Evolutionary conservation across 2,329 filamentous ascomycete species (phyloP), one percentile per base, ranked within the genome.

Genomic region (Aspergillus nomiae): DNA sequence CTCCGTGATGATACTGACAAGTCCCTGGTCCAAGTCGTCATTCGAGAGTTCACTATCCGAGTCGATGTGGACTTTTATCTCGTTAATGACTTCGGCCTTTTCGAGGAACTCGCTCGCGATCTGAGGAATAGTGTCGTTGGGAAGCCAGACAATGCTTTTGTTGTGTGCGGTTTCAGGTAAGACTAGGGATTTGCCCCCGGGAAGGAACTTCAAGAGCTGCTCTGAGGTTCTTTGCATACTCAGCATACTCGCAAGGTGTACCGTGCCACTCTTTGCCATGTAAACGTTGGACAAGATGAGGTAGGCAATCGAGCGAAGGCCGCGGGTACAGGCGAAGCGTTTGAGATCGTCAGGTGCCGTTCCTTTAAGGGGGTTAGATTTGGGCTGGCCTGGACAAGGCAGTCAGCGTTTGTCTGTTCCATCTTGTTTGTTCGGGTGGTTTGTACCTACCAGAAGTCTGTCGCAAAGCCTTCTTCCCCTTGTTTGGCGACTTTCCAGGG

Each of bases 221-320:
- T 74, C 71, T 4, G 74, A 70, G 5, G 61, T 58, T 10, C 69
- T 68, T 57, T 77, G 75, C 3, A 71, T 63, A 41, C 64, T 68
- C n/a, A 74, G 50, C 63, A 77, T 74, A 58, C 65, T 71, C 8
- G 73, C 63, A 9, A 77, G 59, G 58, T 77, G 74, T 16, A 75
- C 63, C 1, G 71, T 68, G 16, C 68, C 67, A 53, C 63, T 70
- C 46, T 67, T 70, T 1, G 69, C 71, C 58, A 71, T 69, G 24
- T 56, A 64, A 10, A 69, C 64, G 28, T 73, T 64, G 2, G 71
- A 70, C 21, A 77, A 55, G 38, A 76, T 68, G 6, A 77, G 56
- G 57, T 73, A 76, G n/a, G 76, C 74, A n/a, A 77, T 67, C 3
- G 76, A 77, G 32, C 72, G 73, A 36, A 77, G 68, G 4, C 76